Percentiles rank a stretch among this genome's conserved stretches.
Conservation (phyloP, 805 yeast genomes). For the Metahyphopichia silvanorum region DNA sequence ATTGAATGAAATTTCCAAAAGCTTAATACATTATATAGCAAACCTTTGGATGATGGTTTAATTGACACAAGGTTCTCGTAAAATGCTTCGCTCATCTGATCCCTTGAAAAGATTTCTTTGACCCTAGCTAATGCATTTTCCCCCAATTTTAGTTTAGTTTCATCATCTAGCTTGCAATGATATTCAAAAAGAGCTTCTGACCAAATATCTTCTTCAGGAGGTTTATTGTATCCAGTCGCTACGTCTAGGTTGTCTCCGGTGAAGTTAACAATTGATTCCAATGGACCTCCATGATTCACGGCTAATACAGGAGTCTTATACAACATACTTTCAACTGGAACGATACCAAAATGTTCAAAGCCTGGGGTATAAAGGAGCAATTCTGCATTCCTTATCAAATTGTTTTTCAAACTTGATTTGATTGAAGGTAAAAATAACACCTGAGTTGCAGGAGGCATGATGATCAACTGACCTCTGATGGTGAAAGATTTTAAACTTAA, state of each 20-base stretch:
- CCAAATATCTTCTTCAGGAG: constrained; percentile 53
- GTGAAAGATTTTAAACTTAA: constrained; percentile 47
- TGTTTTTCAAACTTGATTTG: constrained; percentile 58
- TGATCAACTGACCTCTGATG: constrained; percentile 34
- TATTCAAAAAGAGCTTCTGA: constrained; percentile 43
- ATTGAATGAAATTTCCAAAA: constrained; percentile 11
- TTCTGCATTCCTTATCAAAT: constrained; percentile 54
- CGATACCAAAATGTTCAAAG: constrained; percentile 95
- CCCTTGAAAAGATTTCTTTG: constrained; percentile 38
- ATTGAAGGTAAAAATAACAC: constrained; percentile 82
- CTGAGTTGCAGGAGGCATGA: constrained; percentile 35
- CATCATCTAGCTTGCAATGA: constrained; percentile 18
- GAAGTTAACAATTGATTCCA: constrained; percentile 61
- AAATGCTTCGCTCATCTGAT: constrained; percentile 39
- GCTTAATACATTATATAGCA: constrained; percentile 8
- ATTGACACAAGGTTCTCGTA: constrained; percentile 10
- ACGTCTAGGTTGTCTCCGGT: constrained; percentile 19
- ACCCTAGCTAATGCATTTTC: constrained; percentile 37
- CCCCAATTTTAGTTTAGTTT: constrained; percentile 22
- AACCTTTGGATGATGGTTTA: constrained; percentile 7
- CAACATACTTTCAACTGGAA: constrained; percentile 93
- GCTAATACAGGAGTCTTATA: constrained; percentile 82
- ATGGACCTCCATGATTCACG: constrained; percentile 87
- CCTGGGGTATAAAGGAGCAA: constrained; percentile 84
- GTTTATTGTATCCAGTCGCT: constrained; percentile 66